A percentile compares a stretch with the other conserved stretches of the same genome.
phyloP scores from a whole-genome alignment of 2,329 filamentous ascomycete species.

The Fusarium paranaense region DNA sequence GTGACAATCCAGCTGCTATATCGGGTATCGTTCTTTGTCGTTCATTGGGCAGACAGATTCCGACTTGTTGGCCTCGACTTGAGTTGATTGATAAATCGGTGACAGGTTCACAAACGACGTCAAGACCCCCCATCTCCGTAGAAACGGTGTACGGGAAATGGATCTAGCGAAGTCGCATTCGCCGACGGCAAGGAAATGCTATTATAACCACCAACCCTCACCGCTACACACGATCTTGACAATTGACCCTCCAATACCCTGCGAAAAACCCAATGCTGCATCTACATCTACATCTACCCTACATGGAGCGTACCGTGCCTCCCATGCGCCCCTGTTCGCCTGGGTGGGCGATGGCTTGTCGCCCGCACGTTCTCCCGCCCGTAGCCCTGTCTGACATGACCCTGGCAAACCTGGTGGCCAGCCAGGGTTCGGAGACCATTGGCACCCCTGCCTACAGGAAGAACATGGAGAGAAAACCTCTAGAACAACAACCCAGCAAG shows the following conservation, averaged over 20 bases:
- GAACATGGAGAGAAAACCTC: constrained; percentile 29
- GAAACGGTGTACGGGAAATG: not conserved
- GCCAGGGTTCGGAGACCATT: constrained; percentile 1
- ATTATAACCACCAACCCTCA: not conserved
- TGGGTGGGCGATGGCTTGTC: constrained; percentile 23
- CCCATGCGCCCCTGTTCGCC: constrained; percentile 13
- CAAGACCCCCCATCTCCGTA: not conserved
- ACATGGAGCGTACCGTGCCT: not conserved
- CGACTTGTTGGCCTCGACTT: not conserved
- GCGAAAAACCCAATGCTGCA: not conserved
- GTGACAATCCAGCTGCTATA: not conserved
- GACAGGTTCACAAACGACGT: not conserved
- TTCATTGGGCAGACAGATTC: not conserved
- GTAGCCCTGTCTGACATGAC: constrained; percentile 20
- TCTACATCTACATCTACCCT: constrained; percentile 17
- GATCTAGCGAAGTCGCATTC: not conserved
- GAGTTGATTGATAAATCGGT: not conserved
- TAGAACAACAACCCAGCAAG: constrained; percentile 28
- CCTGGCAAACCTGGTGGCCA: constrained; percentile 12
- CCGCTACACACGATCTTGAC: not conserved
- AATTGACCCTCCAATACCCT: not conserved
- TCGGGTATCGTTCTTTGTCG: not conserved
- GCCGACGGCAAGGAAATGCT: not conserved
- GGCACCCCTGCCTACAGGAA: constrained; percentile 18
- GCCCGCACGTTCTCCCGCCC: constrained; percentile 34